Percentiles rank a stretch among this genome's conserved stretches.
Evolutionary conservation across 2,329 filamentous ascomycete species (phyloP).

Genomic region (Fusarium haematococcum): DNA sequence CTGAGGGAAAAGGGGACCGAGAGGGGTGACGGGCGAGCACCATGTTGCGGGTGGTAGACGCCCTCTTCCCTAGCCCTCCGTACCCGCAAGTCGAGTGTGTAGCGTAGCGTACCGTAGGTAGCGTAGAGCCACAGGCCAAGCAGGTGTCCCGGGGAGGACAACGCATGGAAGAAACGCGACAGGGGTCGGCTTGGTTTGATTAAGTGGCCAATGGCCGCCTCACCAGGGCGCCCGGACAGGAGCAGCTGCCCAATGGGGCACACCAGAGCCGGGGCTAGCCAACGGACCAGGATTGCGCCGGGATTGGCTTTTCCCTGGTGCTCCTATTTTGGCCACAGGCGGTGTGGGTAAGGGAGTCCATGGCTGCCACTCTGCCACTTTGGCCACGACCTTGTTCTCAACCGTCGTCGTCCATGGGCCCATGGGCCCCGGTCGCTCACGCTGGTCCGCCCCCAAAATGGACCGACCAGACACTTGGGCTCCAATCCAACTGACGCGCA

Average conservation of each 20-base stretch:
- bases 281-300: conserved; percentile 54
- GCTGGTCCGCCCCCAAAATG: conserved; percentile 40
- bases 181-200: conserved; percentile 62
- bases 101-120: conserved; percentile 27
- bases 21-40: conserved; percentile 26
- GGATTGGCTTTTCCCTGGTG: conserved; percentile 48
- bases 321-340: conserved; percentile 49
- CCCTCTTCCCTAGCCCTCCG: conserved; percentile 10
- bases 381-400: conserved; percentile 14
- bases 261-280: conserved; percentile 60
- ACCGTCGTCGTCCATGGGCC: conserved; percentile 31
- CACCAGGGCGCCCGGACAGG: conserved; percentile 54
- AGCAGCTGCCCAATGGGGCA: conserved; percentile 64
- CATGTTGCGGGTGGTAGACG: conserved; percentile 12
- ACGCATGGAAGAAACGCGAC: conserved; percentile 65
- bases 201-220: conserved; percentile 63
- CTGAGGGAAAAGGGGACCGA: conserved; percentile 22
- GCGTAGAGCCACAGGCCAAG: conserved; percentile 29
- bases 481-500: conserved; percentile 41
- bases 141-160: conserved; percentile 52
- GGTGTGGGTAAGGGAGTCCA: conserved; percentile 44
- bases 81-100: conserved; percentile 29
- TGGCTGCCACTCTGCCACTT: conserved; percentile 15
- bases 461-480: conserved; percentile 35
- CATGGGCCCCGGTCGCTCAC: conserved; percentile 33